Evolutionary conservation across 306 rosid species (phyloP), one percentile per base, ranked within the genome.

Genomic region (Abrus pulchellus): DNA sequence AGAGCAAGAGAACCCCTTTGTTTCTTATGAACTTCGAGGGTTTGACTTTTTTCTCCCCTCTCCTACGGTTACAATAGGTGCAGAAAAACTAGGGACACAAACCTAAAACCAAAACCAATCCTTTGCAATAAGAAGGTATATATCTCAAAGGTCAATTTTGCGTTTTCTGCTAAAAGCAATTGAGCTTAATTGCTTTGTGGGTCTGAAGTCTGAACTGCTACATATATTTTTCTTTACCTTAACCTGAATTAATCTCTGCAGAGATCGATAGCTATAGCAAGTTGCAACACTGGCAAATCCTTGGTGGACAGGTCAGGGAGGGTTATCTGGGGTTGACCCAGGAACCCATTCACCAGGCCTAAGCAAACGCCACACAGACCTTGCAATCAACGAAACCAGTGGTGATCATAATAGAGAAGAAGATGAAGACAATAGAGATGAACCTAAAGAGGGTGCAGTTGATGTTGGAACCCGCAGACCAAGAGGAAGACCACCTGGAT

Each of bases 401-500:
- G 87, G 86, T 41, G 12, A 76, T 2, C 84, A 77, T 5, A 68
- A 60, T 6, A 68, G 75, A 62, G 92, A 94, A 0, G 93, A 90
- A 2, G 94, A 90, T 11, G 79, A 82, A 4, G 82, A 78, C 0
- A 75, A 69, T 2, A 69, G 91, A 68, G 94, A 91, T 6, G 99
- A 94, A 52, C 95, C 97, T 0, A 90, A 13, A 77, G 98, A 96
- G 27, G 99, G 97, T 0, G 98, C 97, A 0, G 97, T 96, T 0
- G 98, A 92, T 27, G 78, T 89, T 27, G 97, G 99, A 43, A 82
- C 49, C 28, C 85, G 97, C 1, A 80, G 99, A 53, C 98, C 97
- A 8, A 80, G 99, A 53, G 99, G 99, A 36, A 87, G 99, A 1
- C 99, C 99, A 8, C 91, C 99, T 0, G 99, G 99, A 48, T 93